Conservation (phyloP, 345 rosid species). For the Brassica incana region DNA sequence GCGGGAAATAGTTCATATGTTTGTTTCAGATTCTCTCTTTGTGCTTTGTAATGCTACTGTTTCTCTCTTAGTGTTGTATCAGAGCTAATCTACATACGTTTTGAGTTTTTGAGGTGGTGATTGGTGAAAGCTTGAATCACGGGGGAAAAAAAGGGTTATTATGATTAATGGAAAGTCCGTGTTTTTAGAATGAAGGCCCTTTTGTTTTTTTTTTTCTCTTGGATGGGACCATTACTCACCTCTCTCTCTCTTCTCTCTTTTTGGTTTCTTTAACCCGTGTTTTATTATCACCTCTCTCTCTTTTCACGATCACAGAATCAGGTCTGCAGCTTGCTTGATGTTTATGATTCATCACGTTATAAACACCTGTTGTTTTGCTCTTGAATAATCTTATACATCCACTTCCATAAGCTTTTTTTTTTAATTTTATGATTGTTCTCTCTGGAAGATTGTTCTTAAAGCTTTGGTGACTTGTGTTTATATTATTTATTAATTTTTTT, state of each 20-base stretch:
- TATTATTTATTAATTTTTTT: background rate
- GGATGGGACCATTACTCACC: constrained; percentile 17
- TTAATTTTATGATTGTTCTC: no score
- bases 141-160: constrained; percentile 31
- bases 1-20: constrained; percentile 1
- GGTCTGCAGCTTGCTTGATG: constrained; percentile 9
- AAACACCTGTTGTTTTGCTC: constrained; percentile 16
- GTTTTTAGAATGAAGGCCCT: constrained; percentile 4
- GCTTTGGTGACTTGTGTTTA: background rate
- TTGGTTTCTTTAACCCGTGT: constrained; percentile 5
- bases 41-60: background rate
- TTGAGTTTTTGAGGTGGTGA: constrained; percentile 19
- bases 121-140: constrained; percentile 23
- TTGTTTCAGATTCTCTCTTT: constrained; percentile 5
- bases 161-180: constrained; percentile 34
- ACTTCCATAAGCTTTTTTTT: constrained; percentile 4
- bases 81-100: background rate
- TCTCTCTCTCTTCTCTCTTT: constrained; percentile 31
- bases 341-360: background rate
- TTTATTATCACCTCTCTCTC: background rate
- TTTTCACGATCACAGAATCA: constrained; percentile 18
- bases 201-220: background rate
- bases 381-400: constrained; percentile 18
- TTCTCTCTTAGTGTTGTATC: background rate
- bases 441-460: background rate